phyloP scores from a whole-genome alignment of 768 basidiomycete species.

The Boletellus ananas region DNA sequence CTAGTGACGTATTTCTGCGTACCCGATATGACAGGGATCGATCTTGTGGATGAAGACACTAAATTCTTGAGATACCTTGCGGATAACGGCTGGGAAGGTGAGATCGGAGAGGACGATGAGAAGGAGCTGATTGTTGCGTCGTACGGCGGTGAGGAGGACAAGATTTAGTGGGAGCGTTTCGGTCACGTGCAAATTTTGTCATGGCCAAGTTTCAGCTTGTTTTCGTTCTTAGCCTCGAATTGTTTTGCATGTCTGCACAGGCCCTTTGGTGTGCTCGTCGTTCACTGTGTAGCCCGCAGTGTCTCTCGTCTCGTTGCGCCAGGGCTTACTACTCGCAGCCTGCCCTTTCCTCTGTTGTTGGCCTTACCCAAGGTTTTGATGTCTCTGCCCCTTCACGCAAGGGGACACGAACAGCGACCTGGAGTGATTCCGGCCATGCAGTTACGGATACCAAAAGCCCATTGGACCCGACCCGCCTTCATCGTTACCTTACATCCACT shows the following conservation, averaged over 20 bases:
- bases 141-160: conserved; percentile 15
- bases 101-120: conserved; percentile 54
- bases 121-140: conserved; percentile 22
- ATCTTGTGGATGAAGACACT: conserved; percentile 62
- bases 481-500: conserved; percentile 55
- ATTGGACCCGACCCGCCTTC: conserved; percentile 45
- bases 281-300: conserved; percentile 14
- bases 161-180: background rate
- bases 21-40: conserved; percentile 62
- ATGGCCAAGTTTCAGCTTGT: background rate
- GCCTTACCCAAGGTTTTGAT: conserved; percentile 3
- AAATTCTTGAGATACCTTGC: conserved; percentile 57
- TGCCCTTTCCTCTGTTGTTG: conserved; percentile 12
- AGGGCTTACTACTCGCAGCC: conserved; percentile 26
- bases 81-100: conserved; percentile 63
- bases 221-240: background rate
- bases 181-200: background rate
- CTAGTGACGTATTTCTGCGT: conserved; percentile 65
- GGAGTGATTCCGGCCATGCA: conserved; percentile 1
- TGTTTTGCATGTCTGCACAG: conserved; percentile 18
- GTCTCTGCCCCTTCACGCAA: conserved; percentile 1
- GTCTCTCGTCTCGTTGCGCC: conserved; percentile 11
- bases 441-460: conserved; percentile 21
- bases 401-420: background rate
- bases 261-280: conserved; percentile 18